Percentiles rank a stretch among this genome's conserved stretches.
Conservation (phyloP, 2,329 filamentous ascomycete species). For the Harringtonia aguacate region DNA sequence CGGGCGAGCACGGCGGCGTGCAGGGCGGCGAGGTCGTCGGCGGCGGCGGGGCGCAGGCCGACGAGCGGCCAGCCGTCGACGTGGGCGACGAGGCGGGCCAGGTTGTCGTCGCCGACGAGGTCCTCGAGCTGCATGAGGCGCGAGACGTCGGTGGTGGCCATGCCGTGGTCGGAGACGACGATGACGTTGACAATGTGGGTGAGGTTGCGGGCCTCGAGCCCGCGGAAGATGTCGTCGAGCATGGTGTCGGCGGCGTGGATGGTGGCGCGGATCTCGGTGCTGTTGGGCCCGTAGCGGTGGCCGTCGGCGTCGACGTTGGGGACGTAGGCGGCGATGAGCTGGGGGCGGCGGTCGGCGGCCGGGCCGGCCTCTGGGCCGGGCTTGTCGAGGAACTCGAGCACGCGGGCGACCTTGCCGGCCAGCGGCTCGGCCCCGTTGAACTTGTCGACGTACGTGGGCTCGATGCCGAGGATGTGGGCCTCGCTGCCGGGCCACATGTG, state of each 20-base stretch:
- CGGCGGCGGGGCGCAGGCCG: conserved; percentile 70
- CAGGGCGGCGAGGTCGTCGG: conserved; percentile 52
- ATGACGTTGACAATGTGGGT: conserved; percentile 87
- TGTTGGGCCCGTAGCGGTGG: conserved; percentile 86
- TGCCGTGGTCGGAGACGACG: conserved; percentile 95
- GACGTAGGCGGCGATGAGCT: conserved; percentile 89
- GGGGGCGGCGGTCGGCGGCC: conserved; percentile 59
- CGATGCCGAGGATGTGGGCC: conserved; percentile 64
- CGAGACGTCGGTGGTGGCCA: conserved; percentile 81
- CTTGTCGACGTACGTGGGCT: conserved; percentile 73
- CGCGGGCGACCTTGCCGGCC: conserved; percentile 62
- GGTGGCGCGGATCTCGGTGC: conserved; percentile 73
- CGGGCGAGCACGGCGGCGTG: conserved; percentile 51
- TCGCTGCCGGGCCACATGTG: conserved; percentile 99
- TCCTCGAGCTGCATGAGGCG: conserved; percentile 86
- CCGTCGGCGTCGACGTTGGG: conserved; percentile 84
- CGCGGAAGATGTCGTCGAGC: conserved; percentile 65
- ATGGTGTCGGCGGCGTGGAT: conserved; percentile 75
- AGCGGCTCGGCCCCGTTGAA: conserved; percentile 72
- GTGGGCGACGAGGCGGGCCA: conserved; percentile 65
- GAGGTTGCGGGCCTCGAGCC: conserved; percentile 71
- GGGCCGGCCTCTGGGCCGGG: conserved; percentile 49
- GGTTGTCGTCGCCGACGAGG: conserved; percentile 48
- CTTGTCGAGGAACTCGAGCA: conserved; percentile 75
- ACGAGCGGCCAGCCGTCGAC: conserved; percentile 92